Conservation (phyloP, 495 filamentous ascomycete species). For the Pseudomonodictys pantanalensis region DNA sequence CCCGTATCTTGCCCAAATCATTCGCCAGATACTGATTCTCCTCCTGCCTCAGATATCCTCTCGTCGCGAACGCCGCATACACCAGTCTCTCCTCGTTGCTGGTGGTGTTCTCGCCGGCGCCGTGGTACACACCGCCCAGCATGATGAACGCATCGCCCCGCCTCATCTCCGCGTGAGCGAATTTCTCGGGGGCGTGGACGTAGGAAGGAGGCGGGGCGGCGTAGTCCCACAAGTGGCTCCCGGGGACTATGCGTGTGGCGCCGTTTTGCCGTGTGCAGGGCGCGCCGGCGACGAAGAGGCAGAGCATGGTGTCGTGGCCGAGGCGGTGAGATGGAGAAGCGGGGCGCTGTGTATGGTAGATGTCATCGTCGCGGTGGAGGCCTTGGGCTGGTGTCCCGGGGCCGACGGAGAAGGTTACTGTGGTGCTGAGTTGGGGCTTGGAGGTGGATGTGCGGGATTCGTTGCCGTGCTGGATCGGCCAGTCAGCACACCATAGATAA, state of each 20-base stretch:
- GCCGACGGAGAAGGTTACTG: constrained; percentile 36
- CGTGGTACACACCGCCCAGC: constrained; percentile 20
- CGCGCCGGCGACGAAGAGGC: neutral
- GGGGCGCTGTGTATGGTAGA: too few relatives aligned
- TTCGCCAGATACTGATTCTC: constrained; percentile 40
- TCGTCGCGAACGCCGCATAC: constrained; percentile 40
- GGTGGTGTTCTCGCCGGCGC: constrained; percentile 30
- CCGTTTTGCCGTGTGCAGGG: neutral
- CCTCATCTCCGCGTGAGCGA: constrained; percentile 1
- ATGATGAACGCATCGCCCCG: constrained; percentile 14
- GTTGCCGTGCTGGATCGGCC: constrained; percentile 1
- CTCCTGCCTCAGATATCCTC: constrained; percentile 42
- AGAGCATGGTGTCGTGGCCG: too few relatives aligned
- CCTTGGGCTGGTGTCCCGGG: constrained; percentile 39
- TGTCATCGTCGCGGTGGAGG: constrained; percentile 42
- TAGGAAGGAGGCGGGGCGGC: neutral
- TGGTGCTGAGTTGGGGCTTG: constrained; percentile 37
- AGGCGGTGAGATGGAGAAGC: too few relatives aligned
- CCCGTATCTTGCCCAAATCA: constrained; percentile 35
- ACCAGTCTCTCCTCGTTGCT: constrained; percentile 36
- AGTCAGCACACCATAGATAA: neutral
- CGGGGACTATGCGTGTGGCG: constrained; percentile 13
- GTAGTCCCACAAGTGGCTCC: constrained; percentile 9
- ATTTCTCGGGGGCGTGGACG: neutral
- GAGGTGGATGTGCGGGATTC: constrained; percentile 30